These are phyloP conservation scores for Schoenoplectus triqueter DNA, from an alignment of 202 grass and related monocot species.

Conservation along the genomic window DNA sequence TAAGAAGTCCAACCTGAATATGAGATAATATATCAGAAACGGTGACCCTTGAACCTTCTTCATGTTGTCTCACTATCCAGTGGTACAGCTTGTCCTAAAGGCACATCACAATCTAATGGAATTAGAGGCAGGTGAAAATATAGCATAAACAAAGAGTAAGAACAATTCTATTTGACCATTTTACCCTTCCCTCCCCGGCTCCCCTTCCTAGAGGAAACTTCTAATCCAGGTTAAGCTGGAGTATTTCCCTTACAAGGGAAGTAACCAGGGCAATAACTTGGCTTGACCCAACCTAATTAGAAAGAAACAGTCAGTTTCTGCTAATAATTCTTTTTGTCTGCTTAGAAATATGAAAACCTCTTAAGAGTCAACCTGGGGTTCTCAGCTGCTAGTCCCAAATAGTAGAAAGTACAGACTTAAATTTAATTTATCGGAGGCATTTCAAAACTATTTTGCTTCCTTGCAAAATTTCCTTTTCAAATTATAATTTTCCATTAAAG, in stretches of 20 bases:
- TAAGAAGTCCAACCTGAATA: constrained; percentile 58
- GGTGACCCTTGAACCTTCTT: constrained; percentile 65
- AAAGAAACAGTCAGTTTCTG: constrained; percentile 20
- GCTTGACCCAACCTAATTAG: constrained; percentile 21
- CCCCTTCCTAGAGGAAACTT: constrained; percentile 30
- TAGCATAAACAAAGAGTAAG: not conserved
- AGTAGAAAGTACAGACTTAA: not conserved
- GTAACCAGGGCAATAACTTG: constrained; percentile 1
- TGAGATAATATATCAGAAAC: constrained; percentile 75
- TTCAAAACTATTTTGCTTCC: not conserved
- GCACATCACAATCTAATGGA: not conserved
- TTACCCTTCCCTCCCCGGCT: constrained; percentile 35
- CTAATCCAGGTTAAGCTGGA: constrained; percentile 25
- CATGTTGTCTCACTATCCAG: constrained; percentile 80
- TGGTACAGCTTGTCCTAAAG: constrained; percentile 83
- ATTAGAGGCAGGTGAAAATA: constrained; percentile 20
- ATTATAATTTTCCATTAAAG: not conserved
- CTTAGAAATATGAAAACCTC: not conserved
- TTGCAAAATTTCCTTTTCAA: not conserved
- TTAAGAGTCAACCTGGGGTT: not conserved
- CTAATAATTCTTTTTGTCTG: not conserved
- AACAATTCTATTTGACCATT: not conserved
- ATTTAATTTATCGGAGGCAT: constrained; percentile 1
- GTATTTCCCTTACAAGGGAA: constrained; percentile 9
- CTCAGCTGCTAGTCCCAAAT: not conserved